phyloP scores from a whole-genome alignment of 306 rosid species.

The Ormosia semicastrata region DNA sequence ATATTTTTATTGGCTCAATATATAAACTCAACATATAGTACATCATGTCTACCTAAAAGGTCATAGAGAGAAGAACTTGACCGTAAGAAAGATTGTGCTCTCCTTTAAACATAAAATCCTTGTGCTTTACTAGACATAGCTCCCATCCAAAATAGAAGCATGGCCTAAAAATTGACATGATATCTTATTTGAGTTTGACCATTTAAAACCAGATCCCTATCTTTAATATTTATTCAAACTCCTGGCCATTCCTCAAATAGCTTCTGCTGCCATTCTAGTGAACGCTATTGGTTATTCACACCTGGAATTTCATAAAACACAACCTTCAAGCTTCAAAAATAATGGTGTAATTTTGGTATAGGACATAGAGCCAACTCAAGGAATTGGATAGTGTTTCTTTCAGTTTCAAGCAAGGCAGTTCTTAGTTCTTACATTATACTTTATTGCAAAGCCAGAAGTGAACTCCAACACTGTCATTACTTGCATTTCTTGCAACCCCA shows the following conservation, averaged over 20 bases:
- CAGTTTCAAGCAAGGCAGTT: conserved; percentile 58
- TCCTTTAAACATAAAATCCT: too few relatives aligned
- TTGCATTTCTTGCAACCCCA: conserved; percentile 51
- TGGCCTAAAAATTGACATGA: too few relatives aligned
- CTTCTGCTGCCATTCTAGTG: not conserved
- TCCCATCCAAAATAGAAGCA: too few relatives aligned
- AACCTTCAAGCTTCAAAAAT: conserved; percentile 32
- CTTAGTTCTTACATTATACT: conserved; percentile 50
- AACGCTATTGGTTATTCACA: not conserved
- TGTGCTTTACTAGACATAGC: too few relatives aligned
- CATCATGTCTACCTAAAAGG: too few relatives aligned
- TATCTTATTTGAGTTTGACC: conserved; percentile 26
- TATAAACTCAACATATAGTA: too few relatives aligned
- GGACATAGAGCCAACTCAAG: conserved; percentile 2
- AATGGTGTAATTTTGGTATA: conserved; percentile 19
- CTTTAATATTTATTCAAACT: too few relatives aligned
- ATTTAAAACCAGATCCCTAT: not conserved
- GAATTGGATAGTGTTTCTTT: conserved; percentile 36
- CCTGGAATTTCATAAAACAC: conserved; percentile 9
- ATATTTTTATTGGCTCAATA: too few relatives aligned
- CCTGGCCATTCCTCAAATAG: not conserved
- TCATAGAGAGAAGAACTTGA: too few relatives aligned
- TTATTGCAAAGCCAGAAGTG: conserved; percentile 59
- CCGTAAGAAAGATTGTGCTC: too few relatives aligned
- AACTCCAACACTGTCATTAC: too few relatives aligned